phyloP scores from a whole-genome alignment of 305 asterid genomes.

The Fraxinus platypoda region DNA sequence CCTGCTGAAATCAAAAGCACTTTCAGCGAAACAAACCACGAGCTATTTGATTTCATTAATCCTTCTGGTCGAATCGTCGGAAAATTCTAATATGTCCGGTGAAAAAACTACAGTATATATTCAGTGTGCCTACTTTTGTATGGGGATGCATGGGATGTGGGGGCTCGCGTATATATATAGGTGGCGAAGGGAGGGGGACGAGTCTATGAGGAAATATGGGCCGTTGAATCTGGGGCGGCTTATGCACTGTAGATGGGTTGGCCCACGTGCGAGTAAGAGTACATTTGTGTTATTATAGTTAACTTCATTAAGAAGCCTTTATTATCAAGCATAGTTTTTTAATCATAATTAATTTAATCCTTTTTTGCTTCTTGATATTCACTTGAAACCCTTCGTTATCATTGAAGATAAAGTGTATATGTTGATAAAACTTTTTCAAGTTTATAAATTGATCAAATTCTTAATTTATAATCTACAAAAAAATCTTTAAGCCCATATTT shows the following conservation, averaged over 20 bases:
- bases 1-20: conserved; percentile 52
- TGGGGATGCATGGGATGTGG: not conserved
- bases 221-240: conserved; percentile 29
- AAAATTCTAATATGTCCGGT: not conserved
- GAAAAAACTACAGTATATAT: not conserved
- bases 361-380: not conserved
- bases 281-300: not conserved
- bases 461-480: too few species aligned
- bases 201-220: conserved; percentile 20
- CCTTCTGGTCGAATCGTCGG: not conserved
- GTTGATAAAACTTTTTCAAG: too few species aligned
- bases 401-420: too few species aligned
- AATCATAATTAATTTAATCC: too few species aligned
- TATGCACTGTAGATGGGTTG: conserved; percentile 20
- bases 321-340: too few species aligned
- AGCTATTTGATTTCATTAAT: conserved; percentile 19
- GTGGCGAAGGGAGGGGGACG: conserved; percentile 20
- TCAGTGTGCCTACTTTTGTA: not conserved
- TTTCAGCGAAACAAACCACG: conserved; percentile 40
- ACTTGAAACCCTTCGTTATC: not conserved
- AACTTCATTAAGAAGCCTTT: too few species aligned
- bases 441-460: too few species aligned
- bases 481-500: too few species aligned
- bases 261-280: conserved; percentile 33
- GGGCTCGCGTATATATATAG: conserved; percentile 15